phyloP scores from a whole-genome alignment of 202 grass and related monocot species.

The Zizania palustris region DNA sequence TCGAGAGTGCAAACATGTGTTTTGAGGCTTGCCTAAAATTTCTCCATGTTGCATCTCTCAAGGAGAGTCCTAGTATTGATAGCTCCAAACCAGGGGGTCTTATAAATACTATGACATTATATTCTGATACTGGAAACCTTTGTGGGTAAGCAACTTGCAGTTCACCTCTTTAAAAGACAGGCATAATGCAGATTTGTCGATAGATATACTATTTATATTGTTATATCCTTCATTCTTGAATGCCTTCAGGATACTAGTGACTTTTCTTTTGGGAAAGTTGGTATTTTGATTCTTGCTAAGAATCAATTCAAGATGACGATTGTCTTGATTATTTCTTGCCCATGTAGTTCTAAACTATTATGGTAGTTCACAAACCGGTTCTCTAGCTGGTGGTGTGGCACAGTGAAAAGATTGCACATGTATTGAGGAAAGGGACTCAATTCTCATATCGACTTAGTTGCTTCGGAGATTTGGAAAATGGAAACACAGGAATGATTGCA shows the following conservation, averaged over 20 bases:
- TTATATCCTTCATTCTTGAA: conserved; percentile 25
- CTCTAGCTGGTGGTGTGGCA: too few relatives aligned
- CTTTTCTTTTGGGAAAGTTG: not conserved
- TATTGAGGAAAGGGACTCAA: too few relatives aligned
- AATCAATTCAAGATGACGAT: not conserved
- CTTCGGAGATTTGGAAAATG: too few relatives aligned
- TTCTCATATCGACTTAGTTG: too few relatives aligned
- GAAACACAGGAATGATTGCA: too few relatives aligned
- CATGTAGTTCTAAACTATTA: conserved; percentile 3
- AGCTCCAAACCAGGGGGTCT: conserved; percentile 66
- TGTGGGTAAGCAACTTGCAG: conserved; percentile 64
- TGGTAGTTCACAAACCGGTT: too few relatives aligned
- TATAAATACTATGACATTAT: conserved; percentile 64
- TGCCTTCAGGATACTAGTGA: not conserved
- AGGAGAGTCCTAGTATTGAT: conserved; percentile 64
- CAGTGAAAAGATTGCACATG: too few relatives aligned
- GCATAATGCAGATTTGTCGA: conserved; percentile 16
- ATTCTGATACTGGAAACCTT: conserved; percentile 89
- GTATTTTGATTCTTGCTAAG: conserved; percentile 22
- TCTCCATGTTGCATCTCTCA: conserved; percentile 81
- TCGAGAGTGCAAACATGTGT: conserved; percentile 72
- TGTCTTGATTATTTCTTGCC: conserved; percentile 29
- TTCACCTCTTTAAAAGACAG: conserved; percentile 28
- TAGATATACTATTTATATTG: conserved; percentile 2
- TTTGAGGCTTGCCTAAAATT: conserved; percentile 94